A percentile compares a stretch with the other conserved stretches of the same genome.
These are phyloP conservation scores for Umbelopsis sp. DNA, from an alignment of 192 early-diverging fungal genomes.

Conservation along the genomic window DNA sequence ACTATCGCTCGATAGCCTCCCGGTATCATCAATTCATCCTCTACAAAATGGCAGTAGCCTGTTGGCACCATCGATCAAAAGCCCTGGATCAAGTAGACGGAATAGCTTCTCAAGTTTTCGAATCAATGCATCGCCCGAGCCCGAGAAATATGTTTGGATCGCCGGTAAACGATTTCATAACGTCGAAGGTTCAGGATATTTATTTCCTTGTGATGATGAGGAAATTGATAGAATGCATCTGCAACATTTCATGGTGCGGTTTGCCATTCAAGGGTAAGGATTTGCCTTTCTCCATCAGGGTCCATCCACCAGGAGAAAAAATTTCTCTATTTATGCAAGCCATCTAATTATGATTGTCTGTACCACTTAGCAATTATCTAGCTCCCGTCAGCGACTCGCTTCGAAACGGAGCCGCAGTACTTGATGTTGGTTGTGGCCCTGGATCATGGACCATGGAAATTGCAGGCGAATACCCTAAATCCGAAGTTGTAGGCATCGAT, in stretches of 20 bases:
- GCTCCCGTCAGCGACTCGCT: slow-evolving; percentile 41
- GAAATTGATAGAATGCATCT: slow-evolving; percentile 56
- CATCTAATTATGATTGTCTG: neutral
- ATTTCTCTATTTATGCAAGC: slow-evolving; percentile 6
- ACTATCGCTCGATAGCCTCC: neutral
- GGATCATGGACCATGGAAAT: slow-evolving; percentile 47
- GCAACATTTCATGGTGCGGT: slow-evolving; percentile 56
- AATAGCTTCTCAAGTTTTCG: slow-evolving; percentile 10
- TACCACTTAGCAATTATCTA: slow-evolving; percentile 39
- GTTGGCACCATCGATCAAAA: neutral
- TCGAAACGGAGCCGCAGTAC: slow-evolving; percentile 35
- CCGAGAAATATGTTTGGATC: slow-evolving; percentile 34
- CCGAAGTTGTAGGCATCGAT: slow-evolving; percentile 42
- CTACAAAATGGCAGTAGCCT: neutral
- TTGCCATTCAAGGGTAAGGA: slow-evolving; percentile 46
- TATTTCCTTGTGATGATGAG: slow-evolving; percentile 54
- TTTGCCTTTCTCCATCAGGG: neutral
- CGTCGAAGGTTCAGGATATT: slow-evolving; percentile 44
- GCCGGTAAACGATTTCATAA: slow-evolving; percentile 42
- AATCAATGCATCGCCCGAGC: neutral
- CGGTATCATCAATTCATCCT: neutral
- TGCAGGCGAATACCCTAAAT: slow-evolving; percentile 46
- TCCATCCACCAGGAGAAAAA: neutral
- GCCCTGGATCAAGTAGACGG: neutral
- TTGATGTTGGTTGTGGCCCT: slow-evolving; percentile 46